phyloP scores from a whole-genome alignment of 257 asterid genomes.

The Fraxinus quadrangulata region DNA sequence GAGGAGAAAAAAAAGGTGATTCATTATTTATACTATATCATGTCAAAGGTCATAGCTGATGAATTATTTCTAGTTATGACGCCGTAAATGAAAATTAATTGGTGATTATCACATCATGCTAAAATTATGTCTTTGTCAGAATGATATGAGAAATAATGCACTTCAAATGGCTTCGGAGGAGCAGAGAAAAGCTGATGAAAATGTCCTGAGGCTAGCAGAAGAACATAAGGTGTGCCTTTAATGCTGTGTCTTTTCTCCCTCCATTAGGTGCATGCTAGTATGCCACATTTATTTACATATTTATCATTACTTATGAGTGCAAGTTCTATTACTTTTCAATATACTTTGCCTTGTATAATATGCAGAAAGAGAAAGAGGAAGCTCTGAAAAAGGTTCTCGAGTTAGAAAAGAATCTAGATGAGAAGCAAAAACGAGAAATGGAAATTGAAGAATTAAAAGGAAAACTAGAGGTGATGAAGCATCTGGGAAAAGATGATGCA shows the following conservation, averaged over 20 bases:
- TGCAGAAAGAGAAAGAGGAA: constrained; percentile 74
- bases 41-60: constrained; percentile 12
- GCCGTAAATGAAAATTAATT: not conserved
- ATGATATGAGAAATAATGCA: constrained; percentile 63
- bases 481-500: constrained; percentile 56
- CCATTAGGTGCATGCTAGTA: constrained; percentile 8
- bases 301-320: not conserved
- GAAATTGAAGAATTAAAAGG: constrained; percentile 58
- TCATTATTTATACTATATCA: not conserved
- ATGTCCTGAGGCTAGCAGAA: constrained; percentile 77
- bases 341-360: constrained; percentile 14
- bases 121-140: constrained; percentile 43
- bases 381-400: constrained; percentile 59
- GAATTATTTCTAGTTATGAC: constrained; percentile 16
- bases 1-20: constrained; percentile 75
- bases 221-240: constrained; percentile 64
- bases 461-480: constrained; percentile 60
- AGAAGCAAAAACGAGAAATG: constrained; percentile 60
- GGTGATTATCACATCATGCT: not conserved
- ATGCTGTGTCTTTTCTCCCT: constrained; percentile 15
- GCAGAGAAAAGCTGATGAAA: constrained; percentile 74
- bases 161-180: constrained; percentile 83
- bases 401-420: constrained; percentile 51
- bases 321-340: constrained; percentile 15
- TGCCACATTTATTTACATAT: constrained; percentile 11